These are phyloP conservation scores for Phyllosticta paracitricarpa DNA, from an alignment of 2,329 filamentous ascomycete species.

Conservation along the genomic window DNA sequence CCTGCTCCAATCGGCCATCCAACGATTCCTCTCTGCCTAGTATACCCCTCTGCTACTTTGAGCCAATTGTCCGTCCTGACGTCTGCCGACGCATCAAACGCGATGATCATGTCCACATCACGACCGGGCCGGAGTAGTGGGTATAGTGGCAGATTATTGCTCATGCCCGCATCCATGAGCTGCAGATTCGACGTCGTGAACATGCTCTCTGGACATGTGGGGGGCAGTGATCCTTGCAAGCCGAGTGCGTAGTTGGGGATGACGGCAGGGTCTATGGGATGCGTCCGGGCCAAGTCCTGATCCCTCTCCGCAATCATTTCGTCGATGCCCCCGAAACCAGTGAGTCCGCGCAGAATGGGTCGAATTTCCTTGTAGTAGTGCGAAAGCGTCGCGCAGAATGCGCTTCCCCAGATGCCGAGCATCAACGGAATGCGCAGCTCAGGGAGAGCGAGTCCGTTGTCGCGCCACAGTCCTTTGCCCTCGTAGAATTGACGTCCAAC, in stretches of 20 bases:
- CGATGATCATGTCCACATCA: constrained; percentile 79
- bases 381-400: constrained; percentile 88
- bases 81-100: constrained; percentile 91
- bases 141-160: constrained; percentile 94
- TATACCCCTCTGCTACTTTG: constrained; percentile 86
- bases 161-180: constrained; percentile 95
- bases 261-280: constrained; percentile 83
- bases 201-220: constrained; percentile 68
- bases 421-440: constrained; percentile 76
- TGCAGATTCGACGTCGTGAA: constrained; percentile 55
- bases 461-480: constrained; percentile 54
- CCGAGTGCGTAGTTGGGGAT: constrained; percentile 85
- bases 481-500: constrained; percentile 72
- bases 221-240: constrained; percentile 64
- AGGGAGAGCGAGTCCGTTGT: constrained; percentile 62
- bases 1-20: constrained; percentile 94
- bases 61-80: constrained; percentile 95
- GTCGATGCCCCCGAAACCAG: constrained; percentile 69
- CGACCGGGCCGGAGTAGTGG: constrained; percentile 81
- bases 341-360: constrained; percentile 66
- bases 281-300: constrained; percentile 78
- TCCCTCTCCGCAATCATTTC: constrained; percentile 73
- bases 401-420: constrained; percentile 92
- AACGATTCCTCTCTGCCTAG: constrained; percentile 76
- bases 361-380: constrained; percentile 93